phyloP scores from a whole-genome alignment of 257 asterid species.

The Salvia hispanica region DNA sequence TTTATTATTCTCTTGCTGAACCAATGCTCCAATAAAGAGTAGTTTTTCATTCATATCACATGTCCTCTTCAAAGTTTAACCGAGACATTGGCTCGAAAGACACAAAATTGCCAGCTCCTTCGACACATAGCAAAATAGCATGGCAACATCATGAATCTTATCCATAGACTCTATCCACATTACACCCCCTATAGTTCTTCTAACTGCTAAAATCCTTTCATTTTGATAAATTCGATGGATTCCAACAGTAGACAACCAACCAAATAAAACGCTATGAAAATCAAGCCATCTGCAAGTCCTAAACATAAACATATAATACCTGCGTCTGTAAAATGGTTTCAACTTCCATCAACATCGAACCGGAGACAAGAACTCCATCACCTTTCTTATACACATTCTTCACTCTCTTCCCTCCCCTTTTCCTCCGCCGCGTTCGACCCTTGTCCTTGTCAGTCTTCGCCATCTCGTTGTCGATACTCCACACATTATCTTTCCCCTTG shows the following conservation, averaged over 20 bases:
- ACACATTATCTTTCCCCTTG: conserved; percentile 86
- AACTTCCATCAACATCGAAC: conserved; percentile 79
- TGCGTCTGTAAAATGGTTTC: conserved; percentile 87
- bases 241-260: not conserved
- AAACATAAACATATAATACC: conserved; percentile 45
- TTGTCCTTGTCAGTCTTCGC: conserved; percentile 49
- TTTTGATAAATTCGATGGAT: not conserved
- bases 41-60: not conserved
- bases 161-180: not conserved
- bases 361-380: conserved; percentile 73
- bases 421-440: conserved; percentile 47
- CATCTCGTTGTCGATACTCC: conserved; percentile 85
- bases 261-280: conserved; percentile 2
- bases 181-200: not conserved
- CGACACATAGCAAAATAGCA: not conserved
- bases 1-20: not conserved
- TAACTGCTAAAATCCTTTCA: not conserved
- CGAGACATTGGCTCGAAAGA: not conserved
- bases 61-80: not conserved
- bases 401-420: conserved; percentile 58
- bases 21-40: not conserved
- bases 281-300: not conserved
- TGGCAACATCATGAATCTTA: not conserved
- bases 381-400: conserved; percentile 48
- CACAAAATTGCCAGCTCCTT: not conserved